A percentile compares a stretch with the other conserved stretches of the same genome.
Evolutionary conservation across 75 land plant genomes (phyloP).

Genomic region (Pinus albicaulis): DNA sequence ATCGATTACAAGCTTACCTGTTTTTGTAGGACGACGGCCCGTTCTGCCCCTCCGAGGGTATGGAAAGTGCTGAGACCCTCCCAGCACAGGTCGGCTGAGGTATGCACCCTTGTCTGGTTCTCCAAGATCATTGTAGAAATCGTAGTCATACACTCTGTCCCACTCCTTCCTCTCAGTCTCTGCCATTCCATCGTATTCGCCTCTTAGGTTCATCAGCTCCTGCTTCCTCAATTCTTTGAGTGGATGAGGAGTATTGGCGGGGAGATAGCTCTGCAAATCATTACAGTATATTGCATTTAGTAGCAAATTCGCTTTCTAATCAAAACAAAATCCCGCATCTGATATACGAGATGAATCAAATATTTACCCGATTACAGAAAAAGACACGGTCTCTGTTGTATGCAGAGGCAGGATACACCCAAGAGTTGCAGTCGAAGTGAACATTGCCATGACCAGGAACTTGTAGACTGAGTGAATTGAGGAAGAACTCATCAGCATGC

Average conservation of each 20-base stretch:
- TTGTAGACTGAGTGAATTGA: constrained; percentile 8
- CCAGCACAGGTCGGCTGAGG: constrained; percentile 32
- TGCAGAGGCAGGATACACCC: constrained; percentile 18
- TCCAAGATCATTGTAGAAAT: constrained; percentile 51
- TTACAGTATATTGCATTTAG: not conserved
- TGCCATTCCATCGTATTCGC: constrained; percentile 33
- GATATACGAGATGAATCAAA: not conserved
- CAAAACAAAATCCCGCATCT: not conserved
- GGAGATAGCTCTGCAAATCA: constrained; percentile 39
- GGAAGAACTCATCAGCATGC: constrained; percentile 17
- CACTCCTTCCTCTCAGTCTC: constrained; percentile 25
- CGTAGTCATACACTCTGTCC: constrained; percentile 59
- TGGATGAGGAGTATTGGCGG: constrained; percentile 29
- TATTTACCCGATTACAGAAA: constrained; percentile 25
- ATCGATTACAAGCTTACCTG: constrained; percentile 19
- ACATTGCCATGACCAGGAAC: constrained; percentile 10
- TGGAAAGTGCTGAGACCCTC: constrained; percentile 37
- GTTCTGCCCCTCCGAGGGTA: constrained; percentile 60
- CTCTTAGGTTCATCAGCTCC: constrained; percentile 36
- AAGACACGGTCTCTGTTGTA: constrained; percentile 16
- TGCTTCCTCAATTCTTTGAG: constrained; percentile 24
- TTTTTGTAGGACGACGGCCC: constrained; percentile 34
- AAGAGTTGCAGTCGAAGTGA: constrained; percentile 17
- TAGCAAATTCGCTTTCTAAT: not conserved
- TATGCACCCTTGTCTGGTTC: constrained; percentile 27